Evolutionary conservation across 192 early-diverging fungal genomes (phyloP).

Genomic region (Podila epigama): DNA sequence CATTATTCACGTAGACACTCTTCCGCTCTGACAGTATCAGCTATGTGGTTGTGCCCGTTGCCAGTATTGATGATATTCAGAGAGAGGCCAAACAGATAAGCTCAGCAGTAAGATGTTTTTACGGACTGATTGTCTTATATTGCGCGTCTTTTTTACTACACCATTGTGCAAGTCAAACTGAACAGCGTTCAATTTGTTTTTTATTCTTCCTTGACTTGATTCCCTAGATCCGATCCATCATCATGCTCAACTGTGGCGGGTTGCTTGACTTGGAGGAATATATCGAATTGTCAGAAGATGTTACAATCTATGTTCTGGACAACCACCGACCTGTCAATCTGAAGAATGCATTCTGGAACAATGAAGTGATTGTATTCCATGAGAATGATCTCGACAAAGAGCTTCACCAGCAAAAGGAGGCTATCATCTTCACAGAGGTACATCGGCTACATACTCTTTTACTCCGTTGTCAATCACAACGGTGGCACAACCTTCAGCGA

Average conservation of each 20-base stretch:
- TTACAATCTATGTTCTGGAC: constrained; percentile 84
- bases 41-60: constrained; percentile 83
- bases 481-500: constrained; percentile 13
- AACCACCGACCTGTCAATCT: constrained; percentile 90
- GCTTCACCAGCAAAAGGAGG: constrained; percentile 69
- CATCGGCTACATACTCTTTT: neutral
- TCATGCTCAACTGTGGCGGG: constrained; percentile 91
- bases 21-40: constrained; percentile 82
- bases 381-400: constrained; percentile 82
- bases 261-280: constrained; percentile 50
- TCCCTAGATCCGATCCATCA: constrained; percentile 70
- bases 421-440: constrained; percentile 75
- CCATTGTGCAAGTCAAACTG: constrained; percentile 61
- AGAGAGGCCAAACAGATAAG: constrained; percentile 63
- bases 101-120: constrained; percentile 55
- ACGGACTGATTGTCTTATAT: neutral
- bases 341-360: constrained; percentile 78
- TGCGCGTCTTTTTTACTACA: no score
- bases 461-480: constrained; percentile 23
- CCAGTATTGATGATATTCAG: constrained; percentile 62
- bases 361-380: constrained; percentile 85
- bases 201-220: neutral
- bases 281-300: constrained; percentile 73
- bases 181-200: neutral
- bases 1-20: constrained; percentile 56